Evolutionary conservation across 2,329 filamentous ascomycete species (phyloP).

Genomic region (Clarireedia monteithiana): DNA sequence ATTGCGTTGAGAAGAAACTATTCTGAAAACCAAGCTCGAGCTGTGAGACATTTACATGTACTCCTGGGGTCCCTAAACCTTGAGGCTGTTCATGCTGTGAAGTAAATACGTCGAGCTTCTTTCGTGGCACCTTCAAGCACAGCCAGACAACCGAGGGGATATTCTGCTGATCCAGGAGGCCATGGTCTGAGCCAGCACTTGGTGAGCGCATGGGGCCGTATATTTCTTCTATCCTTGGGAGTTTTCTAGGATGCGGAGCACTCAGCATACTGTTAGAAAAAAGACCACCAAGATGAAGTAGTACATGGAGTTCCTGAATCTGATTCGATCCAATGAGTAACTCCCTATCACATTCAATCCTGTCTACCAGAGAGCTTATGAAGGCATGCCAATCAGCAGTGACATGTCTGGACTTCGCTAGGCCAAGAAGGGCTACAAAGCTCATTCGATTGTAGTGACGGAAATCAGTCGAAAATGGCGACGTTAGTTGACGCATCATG

Average conservation of each 20-base stretch:
- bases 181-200: neutral
- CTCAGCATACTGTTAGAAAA: neutral
- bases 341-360: neutral
- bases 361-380: neutral
- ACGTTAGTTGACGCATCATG: neutral
- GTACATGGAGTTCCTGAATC: neutral
- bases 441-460: neutral
- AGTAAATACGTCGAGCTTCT: neutral
- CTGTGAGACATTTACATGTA: neutral
- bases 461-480: neutral
- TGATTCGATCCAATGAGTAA: neutral
- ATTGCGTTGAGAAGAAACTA: neutral
- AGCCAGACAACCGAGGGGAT: conserved; percentile 6
- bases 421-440: neutral
- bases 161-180: neutral
- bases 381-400: neutral
- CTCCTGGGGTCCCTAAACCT: neutral
- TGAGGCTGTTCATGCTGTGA: neutral
- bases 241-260: neutral
- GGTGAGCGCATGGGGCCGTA: neutral
- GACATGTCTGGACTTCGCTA: neutral
- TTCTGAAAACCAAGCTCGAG: neutral
- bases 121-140: conserved; percentile 7
- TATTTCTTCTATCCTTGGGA: neutral
- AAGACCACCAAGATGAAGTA: neutral